Base-by-base conservation (phyloP, 1,284 basidiomycete genomes). In the Marasmius oreades region DNA sequence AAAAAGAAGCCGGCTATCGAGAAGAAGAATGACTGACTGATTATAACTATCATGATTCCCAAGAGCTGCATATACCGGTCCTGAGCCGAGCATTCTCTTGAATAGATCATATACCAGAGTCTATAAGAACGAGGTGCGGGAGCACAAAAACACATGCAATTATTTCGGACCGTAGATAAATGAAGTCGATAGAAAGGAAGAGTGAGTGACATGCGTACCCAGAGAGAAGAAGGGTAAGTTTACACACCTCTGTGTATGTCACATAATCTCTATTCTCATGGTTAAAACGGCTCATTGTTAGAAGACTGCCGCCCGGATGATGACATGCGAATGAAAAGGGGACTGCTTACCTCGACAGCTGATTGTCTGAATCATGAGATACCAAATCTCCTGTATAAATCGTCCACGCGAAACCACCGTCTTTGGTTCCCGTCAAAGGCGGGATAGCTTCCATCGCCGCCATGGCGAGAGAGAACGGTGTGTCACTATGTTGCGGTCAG, bases 31-130 rank as follows among this genome's bases (percentile, higher is more conserved):
- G 51, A 62, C 63, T 55, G 69, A 85, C 84, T 81, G 75, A 60
- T 82, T 81, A 67, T 87, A 87, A 39, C 77, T 82, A 64, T 91
- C 89, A 62, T 90, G 88, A 65, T 90, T 91, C n/a, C 89, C 89
- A 12, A 91, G 71, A 0, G 84, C 80, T 28, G 84, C 82, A 63
- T 90, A 91, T 1, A 90, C 78, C 22, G 88, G 86, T 0, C 85
- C 85, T 5, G 80, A 75, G 7, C 81, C 81, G 39, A 91, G 74
- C 61, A 76, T 75, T 16, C 73, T 72, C 66, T 80, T 85, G 70
- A 89, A 79, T 22, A 90, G 73, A 61, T 85, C 85, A 63, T 81
- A 90, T 23, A 89, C 53, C 0, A 86, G 71, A 1, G 84, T 78
- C 86, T 88, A 61, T 20, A 55, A 24, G 61, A 43, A 55, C 51